Evolutionary conservation across 2,329 filamentous ascomycete genomes (phyloP).

Genomic region (Botrytis sinoallii): DNA sequence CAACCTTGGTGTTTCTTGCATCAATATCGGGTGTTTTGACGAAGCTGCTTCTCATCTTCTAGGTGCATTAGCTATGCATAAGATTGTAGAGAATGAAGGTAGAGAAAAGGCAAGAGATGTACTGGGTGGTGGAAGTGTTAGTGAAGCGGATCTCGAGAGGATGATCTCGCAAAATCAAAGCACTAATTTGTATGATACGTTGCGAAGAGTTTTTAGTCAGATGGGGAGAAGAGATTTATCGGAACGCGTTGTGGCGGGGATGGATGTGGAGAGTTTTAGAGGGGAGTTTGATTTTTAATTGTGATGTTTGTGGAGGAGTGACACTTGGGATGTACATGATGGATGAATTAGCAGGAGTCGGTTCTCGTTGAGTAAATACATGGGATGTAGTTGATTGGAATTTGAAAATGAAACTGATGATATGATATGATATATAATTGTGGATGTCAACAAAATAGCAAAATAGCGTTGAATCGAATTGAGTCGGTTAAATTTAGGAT

Average conservation of each 20-base stretch:
- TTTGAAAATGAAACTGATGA: neutral
- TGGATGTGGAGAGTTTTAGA: constrained; percentile 87
- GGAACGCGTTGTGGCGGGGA: constrained; percentile 81
- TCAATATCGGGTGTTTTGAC: constrained; percentile 93
- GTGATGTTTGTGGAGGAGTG: neutral
- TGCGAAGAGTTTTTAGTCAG: constrained; percentile 90
- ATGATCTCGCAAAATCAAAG: constrained; percentile 95
- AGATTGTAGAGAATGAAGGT: constrained; percentile 82
- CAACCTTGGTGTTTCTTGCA: constrained; percentile 93
- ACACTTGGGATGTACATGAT: neutral
- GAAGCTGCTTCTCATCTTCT: constrained; percentile 92
- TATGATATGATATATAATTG: neutral
- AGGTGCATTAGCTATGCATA: constrained; percentile 91
- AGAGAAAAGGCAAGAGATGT: constrained; percentile 81
- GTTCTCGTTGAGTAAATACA: neutral
- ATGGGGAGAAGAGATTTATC: constrained; percentile 88
- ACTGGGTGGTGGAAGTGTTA: constrained; percentile 57
- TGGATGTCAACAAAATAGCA: neutral
- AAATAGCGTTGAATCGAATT: neutral
- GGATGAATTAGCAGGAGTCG: neutral
- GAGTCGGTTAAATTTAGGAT: neutral
- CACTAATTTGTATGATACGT: constrained; percentile 93
- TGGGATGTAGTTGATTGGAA: neutral
- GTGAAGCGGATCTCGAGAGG: constrained; percentile 74
- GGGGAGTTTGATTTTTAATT: constrained; percentile 83